Conservation (phyloP, 192 early-diverging fungal genomes). For the Backusella tarrabulga region DNA sequence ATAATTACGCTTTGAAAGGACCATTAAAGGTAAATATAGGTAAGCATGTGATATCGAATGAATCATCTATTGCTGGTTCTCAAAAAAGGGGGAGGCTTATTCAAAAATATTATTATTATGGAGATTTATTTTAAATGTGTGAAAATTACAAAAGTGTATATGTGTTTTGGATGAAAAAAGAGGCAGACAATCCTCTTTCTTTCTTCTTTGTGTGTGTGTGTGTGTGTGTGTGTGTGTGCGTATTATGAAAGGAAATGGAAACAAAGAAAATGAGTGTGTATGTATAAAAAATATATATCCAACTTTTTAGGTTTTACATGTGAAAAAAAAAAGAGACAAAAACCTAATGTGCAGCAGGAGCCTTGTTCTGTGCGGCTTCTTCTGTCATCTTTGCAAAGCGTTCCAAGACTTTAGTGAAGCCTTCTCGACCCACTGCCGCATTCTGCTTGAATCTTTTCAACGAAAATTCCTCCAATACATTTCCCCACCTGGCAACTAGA, state of each 20-base stretch:
- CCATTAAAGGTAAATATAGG: neutral
- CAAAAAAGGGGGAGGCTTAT: constrained; percentile 4
- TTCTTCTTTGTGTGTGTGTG: neutral
- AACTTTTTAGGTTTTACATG: neutral
- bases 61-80: neutral
- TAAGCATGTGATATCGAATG: neutral
- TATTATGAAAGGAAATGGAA: constrained; percentile 6
- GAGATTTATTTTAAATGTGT: neutral
- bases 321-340: neutral
- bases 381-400: constrained; percentile 46
- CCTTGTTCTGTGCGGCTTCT: constrained; percentile 15
- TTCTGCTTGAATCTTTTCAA: constrained; percentile 88
- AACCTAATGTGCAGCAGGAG: neutral
- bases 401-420: constrained; percentile 84
- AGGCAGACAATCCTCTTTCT: neutral
- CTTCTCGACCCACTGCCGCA: constrained; percentile 78
- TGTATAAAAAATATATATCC: neutral
- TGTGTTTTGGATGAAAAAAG: neutral
- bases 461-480: constrained; percentile 83
- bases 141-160: neutral
- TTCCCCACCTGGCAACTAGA: constrained; percentile 63
- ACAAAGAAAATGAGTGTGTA: neutral
- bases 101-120: neutral
- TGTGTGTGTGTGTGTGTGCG: neutral
- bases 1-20: neutral